These are phyloP conservation scores for Saprolegnia diclina DNA, from an alignment of 352 stramenopile species.

Conservation along the genomic window DNA sequence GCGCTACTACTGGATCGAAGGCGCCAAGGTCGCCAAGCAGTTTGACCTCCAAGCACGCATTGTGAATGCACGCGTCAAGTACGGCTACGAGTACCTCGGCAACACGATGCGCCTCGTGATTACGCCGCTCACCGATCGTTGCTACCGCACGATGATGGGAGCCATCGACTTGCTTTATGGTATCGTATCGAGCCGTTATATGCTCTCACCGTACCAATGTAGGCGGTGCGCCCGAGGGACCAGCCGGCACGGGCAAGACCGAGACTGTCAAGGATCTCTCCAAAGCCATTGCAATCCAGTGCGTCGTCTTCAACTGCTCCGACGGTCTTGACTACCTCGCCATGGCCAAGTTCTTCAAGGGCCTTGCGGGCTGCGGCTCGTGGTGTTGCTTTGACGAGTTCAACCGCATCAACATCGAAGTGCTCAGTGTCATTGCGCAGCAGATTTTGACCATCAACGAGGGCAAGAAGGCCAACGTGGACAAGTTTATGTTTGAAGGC, in stretches of 20 bases:
- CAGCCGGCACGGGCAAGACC: constrained; percentile 92
- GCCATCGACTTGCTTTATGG: constrained; percentile 91
- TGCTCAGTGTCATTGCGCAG: constrained; percentile 92
- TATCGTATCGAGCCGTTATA: constrained; percentile 34
- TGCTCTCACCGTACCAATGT: constrained; percentile 37
- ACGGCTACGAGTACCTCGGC: constrained; percentile 89
- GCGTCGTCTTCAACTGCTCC: constrained; percentile 94
- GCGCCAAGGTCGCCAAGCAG: constrained; percentile 40
- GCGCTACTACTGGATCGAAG: constrained; percentile 90
- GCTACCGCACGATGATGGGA: constrained; percentile 92
- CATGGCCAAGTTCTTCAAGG: constrained; percentile 96
- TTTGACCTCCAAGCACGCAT: constrained; percentile 84
- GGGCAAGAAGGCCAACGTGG: constrained; percentile 82
- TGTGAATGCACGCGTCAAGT: constrained; percentile 83
- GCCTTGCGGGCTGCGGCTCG: constrained; percentile 84
- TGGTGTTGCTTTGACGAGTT: constrained; percentile 96
- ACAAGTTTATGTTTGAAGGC: constrained; percentile 92
- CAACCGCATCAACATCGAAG: constrained; percentile 94
- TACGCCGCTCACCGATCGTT: constrained; percentile 91
- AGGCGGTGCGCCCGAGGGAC: constrained; percentile 87
- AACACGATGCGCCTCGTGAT: constrained; percentile 93
- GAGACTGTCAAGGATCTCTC: constrained; percentile 93
- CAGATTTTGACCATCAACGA: constrained; percentile 92
- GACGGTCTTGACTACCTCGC: constrained; percentile 88
- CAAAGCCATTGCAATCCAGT: constrained; percentile 94